A percentile compares a stretch with the other conserved stretches of the same genome.
Evolutionary conservation across 345 rosid genomes (phyloP).

Genomic region (Sapria himalayana): DNA sequence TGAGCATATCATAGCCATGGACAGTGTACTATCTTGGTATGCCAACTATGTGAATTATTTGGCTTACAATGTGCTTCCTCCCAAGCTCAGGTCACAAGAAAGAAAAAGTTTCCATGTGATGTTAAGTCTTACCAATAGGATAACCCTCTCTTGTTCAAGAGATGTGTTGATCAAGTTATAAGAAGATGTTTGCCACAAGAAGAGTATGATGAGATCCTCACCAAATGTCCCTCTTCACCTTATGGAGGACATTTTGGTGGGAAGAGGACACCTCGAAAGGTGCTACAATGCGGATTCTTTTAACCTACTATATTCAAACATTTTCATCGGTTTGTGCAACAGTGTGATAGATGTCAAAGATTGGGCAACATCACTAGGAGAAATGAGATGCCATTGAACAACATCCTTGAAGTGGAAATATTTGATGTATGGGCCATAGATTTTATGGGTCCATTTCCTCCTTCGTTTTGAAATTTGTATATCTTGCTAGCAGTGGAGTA

Average conservation of each 20-base stretch:
- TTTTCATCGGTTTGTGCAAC: neutral
- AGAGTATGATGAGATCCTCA: neutral
- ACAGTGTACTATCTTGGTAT: neutral
- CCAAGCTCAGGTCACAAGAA: neutral
- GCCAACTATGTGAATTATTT: neutral
- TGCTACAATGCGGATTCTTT: neutral
- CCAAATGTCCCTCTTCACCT: neutral
- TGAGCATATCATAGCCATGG: neutral
- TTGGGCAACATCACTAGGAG: neutral
- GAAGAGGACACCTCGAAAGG: neutral
- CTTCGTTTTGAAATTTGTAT: neutral
- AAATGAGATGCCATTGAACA: slow-evolving; percentile 7
- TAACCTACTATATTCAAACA: slow-evolving; percentile 5
- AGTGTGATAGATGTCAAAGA: slow-evolving; percentile 1
- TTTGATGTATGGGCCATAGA: slow-evolving; percentile 7
- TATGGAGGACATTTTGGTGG: neutral
- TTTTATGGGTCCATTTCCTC: slow-evolving; percentile 3
- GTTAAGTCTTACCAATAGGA: neutral
- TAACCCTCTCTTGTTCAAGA: neutral
- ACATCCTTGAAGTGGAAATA: neutral
- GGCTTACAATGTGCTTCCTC: neutral
- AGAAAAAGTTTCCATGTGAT: neutral
- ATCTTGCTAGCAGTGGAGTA: neutral
- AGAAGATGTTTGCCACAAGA: neutral
- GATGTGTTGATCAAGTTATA: neutral